Evolutionary conservation across 2,329 filamentous ascomycete genomes (phyloP).

Genomic region (Aureobasidium vineae): DNA sequence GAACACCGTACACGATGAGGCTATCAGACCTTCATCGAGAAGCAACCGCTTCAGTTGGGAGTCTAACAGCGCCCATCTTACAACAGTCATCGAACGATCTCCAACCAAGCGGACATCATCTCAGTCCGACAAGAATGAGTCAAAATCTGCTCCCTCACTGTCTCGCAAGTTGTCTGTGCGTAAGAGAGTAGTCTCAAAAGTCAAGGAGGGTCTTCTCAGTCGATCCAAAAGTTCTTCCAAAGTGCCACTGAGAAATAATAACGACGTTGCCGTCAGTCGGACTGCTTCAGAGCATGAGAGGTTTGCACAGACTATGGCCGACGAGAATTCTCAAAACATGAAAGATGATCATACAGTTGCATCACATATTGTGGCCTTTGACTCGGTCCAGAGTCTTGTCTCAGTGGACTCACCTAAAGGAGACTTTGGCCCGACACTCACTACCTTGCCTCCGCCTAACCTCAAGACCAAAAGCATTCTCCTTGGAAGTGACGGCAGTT

Average conservation of each 20-base stretch:
- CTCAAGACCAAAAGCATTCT: not conserved
- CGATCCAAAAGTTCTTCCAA: conserved; percentile 33
- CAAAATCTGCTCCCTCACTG: conserved; percentile 26
- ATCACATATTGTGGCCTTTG: not conserved
- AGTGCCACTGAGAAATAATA: conserved; percentile 25
- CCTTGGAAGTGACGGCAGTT: conserved; percentile 8
- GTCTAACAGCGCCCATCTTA: not conserved
- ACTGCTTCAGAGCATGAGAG: conserved; percentile 11
- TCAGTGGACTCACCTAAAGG: not conserved
- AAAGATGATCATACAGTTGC: not conserved
- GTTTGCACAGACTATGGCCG: too few relatives aligned
- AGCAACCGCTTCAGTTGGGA: conserved; percentile 12
- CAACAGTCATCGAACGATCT: conserved; percentile 11
- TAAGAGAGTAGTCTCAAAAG: conserved; percentile 39
- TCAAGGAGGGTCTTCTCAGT: conserved; percentile 37
- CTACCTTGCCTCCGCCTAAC: not conserved
- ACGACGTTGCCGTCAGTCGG: not conserved
- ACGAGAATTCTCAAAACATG: not conserved
- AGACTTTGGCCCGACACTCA: not conserved
- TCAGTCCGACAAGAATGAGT: not conserved
- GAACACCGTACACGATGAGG: conserved; percentile 1
- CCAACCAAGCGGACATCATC: not conserved
- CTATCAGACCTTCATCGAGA: not conserved
- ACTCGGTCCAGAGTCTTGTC: not conserved
- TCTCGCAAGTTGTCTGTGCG: conserved; percentile 38